Evolutionary conservation across 306 rosid genomes (phyloP), one percentile per base, ranked within the genome.

Genomic region (Erythrophleum fordii): DNA sequence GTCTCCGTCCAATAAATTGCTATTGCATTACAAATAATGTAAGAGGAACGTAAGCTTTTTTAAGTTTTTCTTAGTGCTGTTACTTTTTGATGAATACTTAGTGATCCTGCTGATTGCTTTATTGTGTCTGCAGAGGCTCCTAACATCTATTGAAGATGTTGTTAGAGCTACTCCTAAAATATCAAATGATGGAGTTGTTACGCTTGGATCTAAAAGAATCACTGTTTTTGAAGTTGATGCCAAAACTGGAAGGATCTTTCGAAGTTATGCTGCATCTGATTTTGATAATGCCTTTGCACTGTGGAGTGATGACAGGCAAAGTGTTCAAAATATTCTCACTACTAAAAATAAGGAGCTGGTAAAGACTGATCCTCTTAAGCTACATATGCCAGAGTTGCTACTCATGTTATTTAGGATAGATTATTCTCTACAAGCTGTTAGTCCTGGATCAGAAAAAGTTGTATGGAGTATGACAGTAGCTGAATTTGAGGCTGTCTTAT

Each of bases 191-290:
- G 94, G 97, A 68, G 84, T 83, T 25, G 86, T 88, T 55, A 84
- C 77, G 11, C 83, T 81, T 77, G 97, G 97, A 55, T 82, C 89
- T 53, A 91, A 83, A 84, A 86, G 65, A 68, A 77, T 72, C 53
- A 86, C 87, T n/a, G 80, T 88, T 17, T 88, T 89, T 87, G 94
- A 88, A 78, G 83, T 93, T 29, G 87, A 91, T 74, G 90, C 85
- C 35, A 42, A 39, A 83, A 82, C 89, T 35, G 97, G 97, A 64
- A 80, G 45, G 68, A 53, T 86, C 14, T 49, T 86, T 80, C 87
- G 83, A 44, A 72, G 68, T 20, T 85, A 83, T 65, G 10, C 73
- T 14, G 41, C 62, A 29, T n/a, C 82, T 11, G 79, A 51, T 31
- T 49, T 35, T 59, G 80, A 60, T 72, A 35, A 83, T 65, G 53